A percentile compares a stretch with the other conserved stretches of the same genome.
phyloP scores from a whole-genome alignment of 805 yeast genomes.

The Helenozyma rhizophorensis region DNA sequence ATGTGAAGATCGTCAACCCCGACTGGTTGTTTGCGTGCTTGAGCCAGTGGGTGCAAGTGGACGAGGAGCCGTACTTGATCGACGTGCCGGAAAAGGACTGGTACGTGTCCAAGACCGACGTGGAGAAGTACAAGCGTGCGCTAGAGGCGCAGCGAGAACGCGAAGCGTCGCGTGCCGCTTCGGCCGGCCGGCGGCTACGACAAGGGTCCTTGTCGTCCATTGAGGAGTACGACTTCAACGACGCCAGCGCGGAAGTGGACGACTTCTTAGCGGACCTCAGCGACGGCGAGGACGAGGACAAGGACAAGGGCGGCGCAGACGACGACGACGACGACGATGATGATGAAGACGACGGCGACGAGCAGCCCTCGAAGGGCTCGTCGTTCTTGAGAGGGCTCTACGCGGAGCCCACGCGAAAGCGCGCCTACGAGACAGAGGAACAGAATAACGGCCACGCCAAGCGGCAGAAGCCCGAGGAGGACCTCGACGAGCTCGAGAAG shows the following conservation, averaged over 20 bases:
- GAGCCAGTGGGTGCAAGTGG: conserved; percentile 68
- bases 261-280: conserved; percentile 46
- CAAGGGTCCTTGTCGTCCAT: conserved; percentile 29
- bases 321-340: conserved; percentile 21
- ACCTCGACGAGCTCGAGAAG: conserved; percentile 6
- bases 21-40: conserved; percentile 91
- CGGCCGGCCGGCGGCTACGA: conserved; percentile 18
- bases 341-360: conserved; percentile 1
- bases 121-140: conserved; percentile 36
- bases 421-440: conserved; percentile 18
- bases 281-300: conserved; percentile 30
- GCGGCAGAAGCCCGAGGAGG: conserved; percentile 6
- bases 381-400: conserved; percentile 26
- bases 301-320: too few species aligned
- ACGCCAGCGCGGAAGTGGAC: conserved; percentile 42
- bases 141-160: conserved; percentile 18
- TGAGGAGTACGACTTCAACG: conserved; percentile 37
- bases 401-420: conserved; percentile 13
- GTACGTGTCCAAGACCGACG: conserved; percentile 42
- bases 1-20: conserved; percentile 76
- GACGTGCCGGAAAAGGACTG: conserved; percentile 42
- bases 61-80: conserved; percentile 56
- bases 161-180: too few species aligned
- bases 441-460: conserved; percentile 14
- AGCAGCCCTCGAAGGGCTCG: conserved; percentile 5